Conservation (phyloP, 768 basidiomycete species). For the Pleurotus tuoliensis region DNA sequence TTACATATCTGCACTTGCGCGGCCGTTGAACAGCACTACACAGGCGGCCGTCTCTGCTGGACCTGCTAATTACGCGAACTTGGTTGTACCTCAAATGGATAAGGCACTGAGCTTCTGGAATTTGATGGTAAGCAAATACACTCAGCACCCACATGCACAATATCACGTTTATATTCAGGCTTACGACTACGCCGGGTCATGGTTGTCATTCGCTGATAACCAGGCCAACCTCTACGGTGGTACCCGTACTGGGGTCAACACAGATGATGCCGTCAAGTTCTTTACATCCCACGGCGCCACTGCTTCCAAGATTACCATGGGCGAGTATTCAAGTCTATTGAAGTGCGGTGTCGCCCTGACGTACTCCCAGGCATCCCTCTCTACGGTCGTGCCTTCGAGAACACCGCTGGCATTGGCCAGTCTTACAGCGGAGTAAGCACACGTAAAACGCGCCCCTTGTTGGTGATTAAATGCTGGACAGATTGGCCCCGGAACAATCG, state of each 20-base stretch:
- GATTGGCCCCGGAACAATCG: slow-evolving; percentile 70
- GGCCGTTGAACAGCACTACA: not conserved
- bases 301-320: slow-evolving; percentile 63
- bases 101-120: slow-evolving; percentile 72
- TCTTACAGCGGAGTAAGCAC: slow-evolving; percentile 60
- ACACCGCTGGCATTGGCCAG: slow-evolving; percentile 61
- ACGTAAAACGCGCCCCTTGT: not conserved
- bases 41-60: slow-evolving; percentile 62
- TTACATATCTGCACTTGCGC: no score
- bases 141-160: not conserved
- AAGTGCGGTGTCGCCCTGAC: not conserved
- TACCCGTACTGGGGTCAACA: slow-evolving; percentile 56
- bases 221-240: slow-evolving; percentile 70
- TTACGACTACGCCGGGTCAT: slow-evolving; percentile 77
- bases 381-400: slow-evolving; percentile 76
- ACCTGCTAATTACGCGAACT: slow-evolving; percentile 49
- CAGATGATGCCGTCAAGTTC: slow-evolving; percentile 61
- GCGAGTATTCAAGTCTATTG: slow-evolving; percentile 22
- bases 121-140: slow-evolving; percentile 54
- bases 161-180: slow-evolving; percentile 33
- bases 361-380: slow-evolving; percentile 61
- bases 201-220: slow-evolving; percentile 55
- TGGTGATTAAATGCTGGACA: slow-evolving; percentile 16
- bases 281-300: slow-evolving; percentile 62
- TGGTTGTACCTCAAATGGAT: slow-evolving; percentile 63